Evolutionary conservation across 2,329 filamentous ascomycete species (phyloP).

Genomic region (Alternaria angustiovoidea): DNA sequence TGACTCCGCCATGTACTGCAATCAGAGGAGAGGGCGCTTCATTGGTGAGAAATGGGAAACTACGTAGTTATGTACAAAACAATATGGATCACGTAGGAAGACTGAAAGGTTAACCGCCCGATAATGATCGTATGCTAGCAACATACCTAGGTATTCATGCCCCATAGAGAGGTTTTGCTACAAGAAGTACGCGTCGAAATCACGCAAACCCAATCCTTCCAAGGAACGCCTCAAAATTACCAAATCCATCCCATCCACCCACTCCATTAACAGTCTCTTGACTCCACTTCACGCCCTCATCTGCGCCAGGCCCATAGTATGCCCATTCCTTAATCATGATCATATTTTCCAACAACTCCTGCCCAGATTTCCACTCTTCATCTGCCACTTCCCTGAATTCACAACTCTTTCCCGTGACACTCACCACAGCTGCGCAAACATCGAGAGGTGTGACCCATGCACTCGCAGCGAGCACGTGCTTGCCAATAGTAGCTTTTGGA

Average conservation of each 20-base stretch:
- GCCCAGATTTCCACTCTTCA: conserved; percentile 16
- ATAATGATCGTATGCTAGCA: no score
- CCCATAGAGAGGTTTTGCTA: not conserved
- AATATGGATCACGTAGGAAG: not conserved
- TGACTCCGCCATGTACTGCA: no score
- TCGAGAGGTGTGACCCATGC: conserved; percentile 18
- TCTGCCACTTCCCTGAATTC: conserved; percentile 11
- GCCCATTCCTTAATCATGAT: conserved; percentile 24
- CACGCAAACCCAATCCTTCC: not conserved
- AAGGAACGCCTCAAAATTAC: not conserved
- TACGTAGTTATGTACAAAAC: not conserved
- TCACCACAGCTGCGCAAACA: conserved; percentile 14
- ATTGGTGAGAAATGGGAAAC: no score
- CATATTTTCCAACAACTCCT: conserved; percentile 25
- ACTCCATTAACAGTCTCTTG: not conserved
- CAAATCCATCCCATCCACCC: not conserved
- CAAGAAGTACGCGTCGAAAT: not conserved
- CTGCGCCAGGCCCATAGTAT: conserved; percentile 21
- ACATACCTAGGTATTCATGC: not conserved
- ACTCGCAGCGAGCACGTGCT: conserved; percentile 14
- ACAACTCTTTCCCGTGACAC: conserved; percentile 10
- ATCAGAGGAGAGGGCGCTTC: no score
- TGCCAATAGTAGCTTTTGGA: conserved; percentile 13
- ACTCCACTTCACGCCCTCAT: conserved; percentile 20
- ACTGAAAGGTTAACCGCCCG: no score